Base-by-base conservation (phyloP, 176 grass and related monocot genomes). In the Avena insularis region DNA sequence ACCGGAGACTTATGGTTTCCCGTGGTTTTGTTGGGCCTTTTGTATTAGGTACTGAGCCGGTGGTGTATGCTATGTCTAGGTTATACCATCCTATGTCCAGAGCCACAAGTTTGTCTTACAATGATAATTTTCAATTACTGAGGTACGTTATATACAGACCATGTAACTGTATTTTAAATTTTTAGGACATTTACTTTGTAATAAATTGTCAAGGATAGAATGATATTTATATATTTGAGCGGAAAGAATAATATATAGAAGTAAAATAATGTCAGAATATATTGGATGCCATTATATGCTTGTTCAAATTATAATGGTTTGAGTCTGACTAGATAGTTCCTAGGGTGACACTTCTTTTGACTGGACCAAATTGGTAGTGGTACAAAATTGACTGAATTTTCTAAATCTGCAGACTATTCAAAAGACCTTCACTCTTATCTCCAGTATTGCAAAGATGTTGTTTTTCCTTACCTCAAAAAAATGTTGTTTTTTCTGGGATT, bases 381-480 rank as follows among this genome's bases (percentile, higher is more conserved):
- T 45, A 45, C 43, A 45, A 45, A 45, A 45, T 6, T 45, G 43
- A 45, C 43, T 7, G 7, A 45, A 8, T 45, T 45, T 45, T 45
- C 7, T 45, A 8, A 45, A 6, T 45, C 43, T 45, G 43, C 43
- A 45, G 43, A 45, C 43, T 45, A 45, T 45, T 45, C 43, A 45
- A 45, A 45, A 8, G 43, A 45, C 43, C 43, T 45, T 45, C 43
- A 45, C 49, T 87, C 93, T 29, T 97, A 93, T 90, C 79, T 97
- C 78, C 95, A 77, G 27, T 97, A 97, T 47, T 97, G 85, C 85
- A 84, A 86, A 59, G 92, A 97, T 62, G 79, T 91, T 79, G 40
- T 74, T 33, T 33, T 33, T 33, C 31, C 31, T 33, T 33, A 33
- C 31, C 31, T 33, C 31, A 33, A 33, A 25, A 33, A 33, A 33